A percentile compares a stretch with the other conserved stretches of the same genome.
Conservation (phyloP, 495 filamentous ascomycete species). For the Aspergillus kassunensis region DNA sequence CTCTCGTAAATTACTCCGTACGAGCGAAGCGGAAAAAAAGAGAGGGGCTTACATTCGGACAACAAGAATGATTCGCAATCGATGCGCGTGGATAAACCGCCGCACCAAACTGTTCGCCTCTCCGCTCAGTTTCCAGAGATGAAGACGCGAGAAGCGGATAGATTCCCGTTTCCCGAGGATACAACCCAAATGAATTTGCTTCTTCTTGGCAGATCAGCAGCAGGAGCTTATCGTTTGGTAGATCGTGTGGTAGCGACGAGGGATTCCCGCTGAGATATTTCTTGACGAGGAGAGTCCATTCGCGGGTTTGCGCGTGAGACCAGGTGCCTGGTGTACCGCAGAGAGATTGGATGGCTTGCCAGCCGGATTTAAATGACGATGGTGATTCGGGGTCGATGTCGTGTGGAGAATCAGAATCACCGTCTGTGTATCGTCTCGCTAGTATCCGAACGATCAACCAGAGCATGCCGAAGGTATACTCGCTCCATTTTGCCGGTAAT, state of each 20-base stretch:
- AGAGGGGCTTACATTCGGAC: slow-evolving; percentile 31
- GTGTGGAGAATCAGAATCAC: slow-evolving; percentile 11
- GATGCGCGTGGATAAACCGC: slow-evolving; percentile 37
- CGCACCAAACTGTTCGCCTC: slow-evolving; percentile 37
- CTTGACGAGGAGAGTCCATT: slow-evolving; percentile 32
- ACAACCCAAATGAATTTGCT: slow-evolving; percentile 40
- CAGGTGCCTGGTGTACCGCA: slow-evolving; percentile 35
- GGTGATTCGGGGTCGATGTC: background rate
- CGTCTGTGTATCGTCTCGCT: too few relatives aligned
- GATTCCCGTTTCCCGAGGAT: slow-evolving; percentile 35
- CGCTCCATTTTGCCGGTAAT: slow-evolving; percentile 32
- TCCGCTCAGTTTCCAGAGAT: too few relatives aligned
- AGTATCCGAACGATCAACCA: slow-evolving; percentile 40
- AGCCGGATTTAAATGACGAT: slow-evolving; percentile 20
- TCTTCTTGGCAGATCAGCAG: slow-evolving; percentile 37
- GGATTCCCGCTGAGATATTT: slow-evolving; percentile 26
- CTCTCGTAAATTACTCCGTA: background rate
- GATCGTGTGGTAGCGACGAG: slow-evolving; percentile 21
- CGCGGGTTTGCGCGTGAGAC: slow-evolving; percentile 30
- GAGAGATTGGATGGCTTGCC: slow-evolving; percentile 30
- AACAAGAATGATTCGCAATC: slow-evolving; percentile 38
- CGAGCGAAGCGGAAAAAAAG: background rate
- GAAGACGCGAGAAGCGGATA: slow-evolving; percentile 16
- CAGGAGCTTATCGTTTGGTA: slow-evolving; percentile 22
- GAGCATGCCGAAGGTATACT: slow-evolving; percentile 40